Evolutionary conservation across 2,329 filamentous ascomycete genomes (phyloP).

Genomic region (Claviceps sp.): DNA sequence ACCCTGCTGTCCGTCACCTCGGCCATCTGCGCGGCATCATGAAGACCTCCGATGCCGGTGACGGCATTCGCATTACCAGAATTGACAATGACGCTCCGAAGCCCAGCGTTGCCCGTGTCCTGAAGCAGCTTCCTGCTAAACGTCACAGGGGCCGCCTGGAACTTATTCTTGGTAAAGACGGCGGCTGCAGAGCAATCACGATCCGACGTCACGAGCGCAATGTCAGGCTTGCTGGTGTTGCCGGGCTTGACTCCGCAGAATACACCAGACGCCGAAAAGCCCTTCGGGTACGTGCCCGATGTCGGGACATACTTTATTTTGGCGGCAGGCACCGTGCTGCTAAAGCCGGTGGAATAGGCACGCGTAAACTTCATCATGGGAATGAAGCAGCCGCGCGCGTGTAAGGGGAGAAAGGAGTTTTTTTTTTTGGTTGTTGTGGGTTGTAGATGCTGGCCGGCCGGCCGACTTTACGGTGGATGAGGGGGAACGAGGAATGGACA

Average conservation of each 20-base stretch:
- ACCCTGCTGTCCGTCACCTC: conserved; percentile 55
- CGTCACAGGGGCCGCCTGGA: conserved; percentile 89
- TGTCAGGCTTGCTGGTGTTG: conserved; percentile 83
- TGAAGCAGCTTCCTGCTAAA: conserved; percentile 64
- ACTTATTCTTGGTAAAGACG: conserved; percentile 96
- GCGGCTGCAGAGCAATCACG: conserved; percentile 75
- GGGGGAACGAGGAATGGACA: not conserved
- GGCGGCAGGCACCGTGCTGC: conserved; percentile 47
- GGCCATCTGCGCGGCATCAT: conserved; percentile 82
- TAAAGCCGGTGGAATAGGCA: conserved; percentile 19
- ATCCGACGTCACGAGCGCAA: conserved; percentile 80
- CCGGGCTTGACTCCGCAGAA: conserved; percentile 88
- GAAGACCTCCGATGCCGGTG: conserved; percentile 75
- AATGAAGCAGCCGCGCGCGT: conserved; percentile 4
- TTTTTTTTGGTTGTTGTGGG: not conserved
- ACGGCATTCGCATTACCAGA: conserved; percentile 96
- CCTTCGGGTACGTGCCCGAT: conserved; percentile 75
- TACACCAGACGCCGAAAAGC: conserved; percentile 75
- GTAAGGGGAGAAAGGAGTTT: conserved; percentile 2
- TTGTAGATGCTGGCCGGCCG: conserved; percentile 1
- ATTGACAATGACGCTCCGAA: conserved; percentile 80
- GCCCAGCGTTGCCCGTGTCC: conserved; percentile 50
- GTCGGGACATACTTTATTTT: conserved; percentile 88
- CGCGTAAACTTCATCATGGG: conserved; percentile 21
- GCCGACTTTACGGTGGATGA: not conserved